phyloP scores from a whole-genome alignment of 2,329 filamentous ascomycete species.

The Basipetospora chlamydospora region DNA sequence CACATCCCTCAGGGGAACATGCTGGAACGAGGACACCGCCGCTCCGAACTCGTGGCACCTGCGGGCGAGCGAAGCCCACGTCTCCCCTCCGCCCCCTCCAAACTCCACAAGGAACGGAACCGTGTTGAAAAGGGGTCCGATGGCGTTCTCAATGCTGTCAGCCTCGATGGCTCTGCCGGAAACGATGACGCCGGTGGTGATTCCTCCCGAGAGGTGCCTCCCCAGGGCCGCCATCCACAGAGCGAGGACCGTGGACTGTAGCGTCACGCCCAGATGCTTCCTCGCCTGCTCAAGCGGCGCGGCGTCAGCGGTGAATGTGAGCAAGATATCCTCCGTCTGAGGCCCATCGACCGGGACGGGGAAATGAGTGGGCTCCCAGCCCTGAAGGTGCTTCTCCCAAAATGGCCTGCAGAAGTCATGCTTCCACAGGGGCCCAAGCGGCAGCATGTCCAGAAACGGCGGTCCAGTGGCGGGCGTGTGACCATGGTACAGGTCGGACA shows the following conservation, averaged over 20 bases:
- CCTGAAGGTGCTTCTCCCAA: constrained; percentile 47
- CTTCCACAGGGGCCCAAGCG: constrained; percentile 50
- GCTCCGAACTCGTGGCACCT: constrained; percentile 59
- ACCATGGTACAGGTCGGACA: constrained; percentile 21
- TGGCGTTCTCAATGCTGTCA: constrained; percentile 46
- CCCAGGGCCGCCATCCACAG: constrained; percentile 54
- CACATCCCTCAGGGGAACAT: constrained; percentile 64
- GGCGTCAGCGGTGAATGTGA: too few relatives aligned
- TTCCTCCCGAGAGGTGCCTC: constrained; percentile 26
- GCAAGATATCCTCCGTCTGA: too few relatives aligned
- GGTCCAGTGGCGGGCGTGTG: constrained; percentile 22
- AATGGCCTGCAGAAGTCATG: constrained; percentile 35
- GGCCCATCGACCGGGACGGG: too few relatives aligned
- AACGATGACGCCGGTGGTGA: constrained; percentile 58
- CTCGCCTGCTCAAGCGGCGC: constrained; percentile 38
- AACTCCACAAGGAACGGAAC: constrained; percentile 53
- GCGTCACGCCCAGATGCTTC: constrained; percentile 51
- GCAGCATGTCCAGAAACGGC: constrained; percentile 51
- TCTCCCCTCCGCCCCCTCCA: constrained; percentile 26
- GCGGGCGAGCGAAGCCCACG: constrained; percentile 45
- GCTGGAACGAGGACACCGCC: constrained; percentile 55
- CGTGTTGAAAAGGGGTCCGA: constrained; percentile 85
- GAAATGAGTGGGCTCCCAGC: constrained; percentile 12
- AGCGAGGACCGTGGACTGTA: constrained; percentile 67
- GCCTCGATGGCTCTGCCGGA: constrained; percentile 65